Base-by-base conservation (phyloP, 1,284 basidiomycete species). In the Cerioporus squamosus region DNA sequence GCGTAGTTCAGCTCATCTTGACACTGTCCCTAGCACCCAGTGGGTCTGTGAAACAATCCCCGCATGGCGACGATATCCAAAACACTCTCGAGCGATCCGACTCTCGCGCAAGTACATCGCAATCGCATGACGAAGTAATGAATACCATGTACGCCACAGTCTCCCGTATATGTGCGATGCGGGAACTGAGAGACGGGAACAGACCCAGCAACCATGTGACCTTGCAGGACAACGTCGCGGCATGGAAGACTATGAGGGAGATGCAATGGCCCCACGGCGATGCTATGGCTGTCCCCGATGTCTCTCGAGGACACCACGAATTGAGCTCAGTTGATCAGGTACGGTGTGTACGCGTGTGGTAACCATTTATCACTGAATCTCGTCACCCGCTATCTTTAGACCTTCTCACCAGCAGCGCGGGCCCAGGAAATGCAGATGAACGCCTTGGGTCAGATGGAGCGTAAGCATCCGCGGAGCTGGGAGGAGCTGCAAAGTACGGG, bases 381-480 rank as follows among this genome's bases (percentile, higher is more conserved):
- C 46, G 29, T 20, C 54, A 36, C 36, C 29, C 47, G 43, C 56
- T 59, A 57, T 62, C 38, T 61, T 59, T 61, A 59, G 60, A 57
- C 57, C 4, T 67, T 66, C 60, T 59, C 62, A 15, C 55, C 59
- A 20, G 49, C 62, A 18, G 52, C 62, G 40, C 60, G 62, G 22
- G 62, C 58, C 38, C 67, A 66, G 44, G 68, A 67, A 42, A 63
- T 70, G 58, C 64, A 68, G 40, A 65, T 69, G 63, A 65, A 65
- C 54, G 63, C 64, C 33, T 57, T 69, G 51, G 62, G 61, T 33
- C 61, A 65, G 38, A 59, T 60, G 57, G 65, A 65, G 47, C 71
- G 71, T 45, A 72, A 72, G 47, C 71, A 72, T 53, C 66, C 68
- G n/a, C 66, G 71, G 23, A 66, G 61, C 55, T 72, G 71, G 71